Evolutionary conservation across 1,139 yeast species (phyloP).

Genomic region (Hanseniaspora sp.): DNA sequence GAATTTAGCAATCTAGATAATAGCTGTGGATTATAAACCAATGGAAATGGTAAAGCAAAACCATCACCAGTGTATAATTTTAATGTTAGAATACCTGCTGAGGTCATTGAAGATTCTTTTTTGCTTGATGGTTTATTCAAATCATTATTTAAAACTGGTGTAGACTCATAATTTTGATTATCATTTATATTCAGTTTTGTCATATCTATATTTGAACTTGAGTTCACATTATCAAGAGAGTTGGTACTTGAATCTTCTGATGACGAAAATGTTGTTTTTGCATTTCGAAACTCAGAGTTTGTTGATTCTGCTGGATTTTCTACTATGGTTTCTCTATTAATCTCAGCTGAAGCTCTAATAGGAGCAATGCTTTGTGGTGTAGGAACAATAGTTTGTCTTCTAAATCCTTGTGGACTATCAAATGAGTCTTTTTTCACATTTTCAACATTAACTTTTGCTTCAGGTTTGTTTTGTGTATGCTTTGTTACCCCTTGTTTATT

Average conservation of each 20-base stretch:
- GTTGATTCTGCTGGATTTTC: constrained; percentile 8
- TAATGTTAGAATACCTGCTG: constrained; percentile 25
- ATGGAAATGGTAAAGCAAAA: constrained; percentile 26
- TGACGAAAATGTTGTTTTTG: background rate
- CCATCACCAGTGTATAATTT: constrained; percentile 28
- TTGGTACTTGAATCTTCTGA: background rate
- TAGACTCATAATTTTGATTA: constrained; percentile 6
- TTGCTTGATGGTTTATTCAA: background rate
- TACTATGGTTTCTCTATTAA: constrained; percentile 20
- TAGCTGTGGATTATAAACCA: constrained; percentile 25
- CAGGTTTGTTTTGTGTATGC: background rate
- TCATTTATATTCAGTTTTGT: constrained; percentile 11
- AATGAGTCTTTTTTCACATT: background rate
- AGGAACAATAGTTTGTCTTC: constrained; percentile 25
- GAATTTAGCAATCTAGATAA: constrained; percentile 17
- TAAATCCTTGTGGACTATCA: constrained; percentile 5
- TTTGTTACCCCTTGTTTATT: background rate
- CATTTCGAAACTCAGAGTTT: background rate
- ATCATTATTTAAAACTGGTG: background rate
- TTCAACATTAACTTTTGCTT: background rate
- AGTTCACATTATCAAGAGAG: constrained; percentile 9
- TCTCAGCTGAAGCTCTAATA: constrained; percentile 24
- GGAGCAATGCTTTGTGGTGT: constrained; percentile 24
- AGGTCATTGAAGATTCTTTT: background rate
- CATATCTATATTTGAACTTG: constrained; percentile 7